Evolutionary conservation across 2,329 filamentous ascomycete species (phyloP).

Genomic region (Aspergillus pseudoglaucus): DNA sequence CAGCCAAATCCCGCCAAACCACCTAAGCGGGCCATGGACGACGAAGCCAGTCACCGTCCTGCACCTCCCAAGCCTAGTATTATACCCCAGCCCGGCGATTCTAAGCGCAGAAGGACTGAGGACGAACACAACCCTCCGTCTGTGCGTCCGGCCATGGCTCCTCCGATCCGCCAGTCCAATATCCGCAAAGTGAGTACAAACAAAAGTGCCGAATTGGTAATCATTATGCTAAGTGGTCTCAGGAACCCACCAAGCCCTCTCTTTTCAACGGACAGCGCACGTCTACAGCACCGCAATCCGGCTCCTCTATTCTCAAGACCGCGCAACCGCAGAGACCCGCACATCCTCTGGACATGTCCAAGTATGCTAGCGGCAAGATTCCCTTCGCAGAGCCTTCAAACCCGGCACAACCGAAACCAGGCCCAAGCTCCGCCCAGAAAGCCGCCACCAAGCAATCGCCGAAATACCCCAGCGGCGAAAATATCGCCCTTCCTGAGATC

Average conservation of each 20-base stretch:
- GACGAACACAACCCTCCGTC: slow-evolving; percentile 60
- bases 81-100: slow-evolving; percentile 62
- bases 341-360: slow-evolving; percentile 76
- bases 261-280: slow-evolving; percentile 33
- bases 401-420: slow-evolving; percentile 54
- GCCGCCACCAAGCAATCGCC: slow-evolving; percentile 60
- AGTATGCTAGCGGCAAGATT: slow-evolving; percentile 81
- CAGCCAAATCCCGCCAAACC: slow-evolving; percentile 63
- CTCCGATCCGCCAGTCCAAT: slow-evolving; percentile 75
- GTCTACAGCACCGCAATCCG: slow-evolving; percentile 24
- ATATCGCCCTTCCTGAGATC: slow-evolving; percentile 89
- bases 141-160: slow-evolving; percentile 65
- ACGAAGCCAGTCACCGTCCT: slow-evolving; percentile 46
- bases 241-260: slow-evolving; percentile 34
- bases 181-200: slow-evolving; percentile 57
- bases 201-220: not conserved
- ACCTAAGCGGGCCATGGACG: slow-evolving; percentile 67
- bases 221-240: slow-evolving; percentile 2
- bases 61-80: slow-evolving; percentile 32
- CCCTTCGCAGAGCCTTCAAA: slow-evolving; percentile 71
- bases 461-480: slow-evolving; percentile 80
- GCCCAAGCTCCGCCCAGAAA: slow-evolving; percentile 41
- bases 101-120: slow-evolving; percentile 75
- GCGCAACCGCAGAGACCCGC: slow-evolving; percentile 54
- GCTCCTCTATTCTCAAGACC: slow-evolving; percentile 31